Base-by-base conservation (phyloP, 306 rosid genomes). In the Potentilla sterilis region DNA sequence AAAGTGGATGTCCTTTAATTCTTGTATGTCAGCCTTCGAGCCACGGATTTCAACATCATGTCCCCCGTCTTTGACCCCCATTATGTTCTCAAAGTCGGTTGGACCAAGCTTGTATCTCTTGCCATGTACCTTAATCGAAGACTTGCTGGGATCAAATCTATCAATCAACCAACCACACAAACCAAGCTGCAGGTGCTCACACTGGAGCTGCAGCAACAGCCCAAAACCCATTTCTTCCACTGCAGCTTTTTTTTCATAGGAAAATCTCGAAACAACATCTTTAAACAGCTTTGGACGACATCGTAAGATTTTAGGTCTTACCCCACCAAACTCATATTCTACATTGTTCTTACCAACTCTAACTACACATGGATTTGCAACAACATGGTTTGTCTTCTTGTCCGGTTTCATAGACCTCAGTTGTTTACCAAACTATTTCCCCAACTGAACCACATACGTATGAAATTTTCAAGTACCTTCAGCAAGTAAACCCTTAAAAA, bases 111-210 rank as follows among this genome's bases (percentile, higher is more conserved):
- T 24, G 66, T 28, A 59, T 28, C 19, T 59, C 66, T 59, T 59
- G 9, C 66, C 66, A 32, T 59, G 66, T 59, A 59, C n/a, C 40
- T 28, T n/a, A 32, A 59, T 11, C 9, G 40, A 11, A 24, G 19
- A 28, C 19, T 59, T 12, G 18, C 9, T 32, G 9, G 40, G 66
- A 59, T 59, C 66, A 59, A 59, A 59, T 6, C 66, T 59, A 59
- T 59, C 66, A 59, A 59, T 59, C 66, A 59, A 32, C 66, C 66
- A 59, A 59, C 66, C 40, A 59, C 66, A 28, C 66, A 59, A 59
- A 59, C 66, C 66, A 28, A 59, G 66, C 66, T 59, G 66, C 66
- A 59, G 66, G 13, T 28, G 38, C 19, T 59, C 66, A 59, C 66
- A 59, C 7, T 59, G 9, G 7, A 59, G 66, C 66, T 59, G 40